Evolutionary conservation across 2,329 filamentous ascomycete genomes (phyloP).

Genomic region (Diplodia corticola): DNA sequence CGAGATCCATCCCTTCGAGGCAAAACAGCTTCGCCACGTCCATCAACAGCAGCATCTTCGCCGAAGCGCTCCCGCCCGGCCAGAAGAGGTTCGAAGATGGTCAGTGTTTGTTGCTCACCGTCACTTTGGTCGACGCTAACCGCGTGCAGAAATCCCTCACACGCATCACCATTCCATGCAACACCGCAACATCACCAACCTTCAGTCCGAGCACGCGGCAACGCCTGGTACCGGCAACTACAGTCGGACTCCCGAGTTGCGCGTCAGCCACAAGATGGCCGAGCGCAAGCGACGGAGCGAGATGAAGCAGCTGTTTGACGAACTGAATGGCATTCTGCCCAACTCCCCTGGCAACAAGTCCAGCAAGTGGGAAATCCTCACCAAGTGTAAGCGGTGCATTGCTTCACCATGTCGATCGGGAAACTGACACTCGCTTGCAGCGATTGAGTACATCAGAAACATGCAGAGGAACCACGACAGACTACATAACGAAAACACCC

Average conservation of each 20-base stretch:
- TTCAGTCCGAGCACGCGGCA: conserved; percentile 62
- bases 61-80: conserved; percentile 69
- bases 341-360: conserved; percentile 81
- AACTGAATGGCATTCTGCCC: conserved; percentile 74
- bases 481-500: conserved; percentile 41
- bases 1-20: conserved; percentile 62
- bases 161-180: conserved; percentile 75
- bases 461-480: conserved; percentile 42
- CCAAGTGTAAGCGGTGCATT: conserved; percentile 64
- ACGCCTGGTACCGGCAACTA: conserved; percentile 69
- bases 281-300: conserved; percentile 81
- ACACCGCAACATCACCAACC: conserved; percentile 68
- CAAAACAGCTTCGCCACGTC: conserved; percentile 77
- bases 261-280: conserved; percentile 81
- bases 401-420: too few relatives aligned
- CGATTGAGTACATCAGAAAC: conserved; percentile 52
- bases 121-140: conserved; percentile 28
- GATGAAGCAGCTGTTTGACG: conserved; percentile 86
- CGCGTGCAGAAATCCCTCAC: conserved; percentile 42
- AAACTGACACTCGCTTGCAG: conserved; percentile 31
- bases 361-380: conserved; percentile 86
- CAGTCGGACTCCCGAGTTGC: conserved; percentile 76
- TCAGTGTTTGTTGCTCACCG: conserved; percentile 27
- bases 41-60: conserved; percentile 76
- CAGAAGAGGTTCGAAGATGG: conserved; percentile 72